phyloP scores from a whole-genome alignment of 176 grass and related monocot genomes.

The Puya raimondii region DNA sequence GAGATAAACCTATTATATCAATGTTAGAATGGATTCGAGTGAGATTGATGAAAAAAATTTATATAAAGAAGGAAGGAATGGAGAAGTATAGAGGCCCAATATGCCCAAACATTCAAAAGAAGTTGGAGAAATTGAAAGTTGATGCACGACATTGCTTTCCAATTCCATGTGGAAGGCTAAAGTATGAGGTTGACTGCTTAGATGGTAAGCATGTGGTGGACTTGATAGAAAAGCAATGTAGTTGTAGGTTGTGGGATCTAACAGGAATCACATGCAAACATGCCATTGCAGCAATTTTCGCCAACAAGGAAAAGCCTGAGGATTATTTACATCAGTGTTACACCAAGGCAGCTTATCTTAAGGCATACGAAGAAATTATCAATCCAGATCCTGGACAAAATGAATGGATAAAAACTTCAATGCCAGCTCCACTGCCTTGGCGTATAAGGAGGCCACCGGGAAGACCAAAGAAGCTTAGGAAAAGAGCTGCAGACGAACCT shows the following conservation, averaged over 20 bases:
- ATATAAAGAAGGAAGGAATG: neutral
- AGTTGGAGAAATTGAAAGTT: neutral
- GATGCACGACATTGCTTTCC: neutral
- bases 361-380: no score
- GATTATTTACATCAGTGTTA: no score
- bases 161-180: neutral
- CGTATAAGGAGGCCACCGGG: no score
- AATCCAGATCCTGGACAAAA: no score
- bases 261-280: neutral
- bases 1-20: neutral
- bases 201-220: neutral
- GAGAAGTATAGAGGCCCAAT: neutral
- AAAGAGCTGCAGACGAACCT: no score
- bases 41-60: neutral
- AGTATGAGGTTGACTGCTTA: neutral
- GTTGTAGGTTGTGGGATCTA: neutral
- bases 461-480: no score
- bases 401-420: no score
- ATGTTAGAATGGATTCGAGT: neutral
- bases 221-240: neutral
- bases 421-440: no score
- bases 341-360: no score
- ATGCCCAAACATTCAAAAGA: neutral
- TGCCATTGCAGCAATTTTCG: no score
- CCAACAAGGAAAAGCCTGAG: no score